A percentile compares a stretch with the other conserved stretches of the same genome.
Conservation (phyloP, 441 rosid species). For the Theobroma grandiflorum region DNA sequence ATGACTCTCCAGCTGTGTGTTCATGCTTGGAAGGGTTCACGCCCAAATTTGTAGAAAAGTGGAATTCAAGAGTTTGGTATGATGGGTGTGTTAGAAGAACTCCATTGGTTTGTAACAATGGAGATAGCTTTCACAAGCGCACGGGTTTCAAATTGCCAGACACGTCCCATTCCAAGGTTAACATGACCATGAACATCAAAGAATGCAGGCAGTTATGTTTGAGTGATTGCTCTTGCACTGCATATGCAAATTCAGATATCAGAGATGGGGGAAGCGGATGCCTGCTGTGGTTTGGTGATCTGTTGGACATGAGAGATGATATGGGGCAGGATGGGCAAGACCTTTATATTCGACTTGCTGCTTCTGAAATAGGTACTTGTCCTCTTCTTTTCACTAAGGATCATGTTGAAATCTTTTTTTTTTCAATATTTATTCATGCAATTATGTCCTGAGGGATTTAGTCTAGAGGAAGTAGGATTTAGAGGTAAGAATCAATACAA, state of each 20-base stretch:
- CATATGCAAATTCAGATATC: not conserved
- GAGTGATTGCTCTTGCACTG: not conserved
- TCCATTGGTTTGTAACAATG: too few species aligned
- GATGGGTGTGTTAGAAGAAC: too few species aligned
- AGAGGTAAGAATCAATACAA: too few species aligned
- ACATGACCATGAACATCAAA: constrained; percentile 24
- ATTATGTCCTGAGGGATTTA: too few species aligned
- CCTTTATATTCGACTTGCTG: constrained; percentile 27
- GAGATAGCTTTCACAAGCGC: constrained; percentile 25
- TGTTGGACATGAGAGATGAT: too few species aligned
- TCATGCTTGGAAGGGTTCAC: too few species aligned
- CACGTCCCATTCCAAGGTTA: constrained; percentile 11
- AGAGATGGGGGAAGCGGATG: constrained; percentile 33
- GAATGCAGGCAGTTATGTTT: constrained; percentile 23
- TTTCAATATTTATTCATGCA: not conserved
- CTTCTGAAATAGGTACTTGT: constrained; percentile 20
- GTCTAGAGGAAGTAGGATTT: too few species aligned
- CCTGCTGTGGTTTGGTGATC: constrained; percentile 14
- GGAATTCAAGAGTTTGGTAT: too few species aligned
- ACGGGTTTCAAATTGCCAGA: constrained; percentile 31
- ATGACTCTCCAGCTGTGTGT: too few species aligned
- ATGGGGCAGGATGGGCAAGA: constrained; percentile 17
- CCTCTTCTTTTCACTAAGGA: too few species aligned
- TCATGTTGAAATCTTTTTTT: too few species aligned
- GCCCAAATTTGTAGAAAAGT: too few species aligned